Evolutionary conservation across 805 yeast species (phyloP), one percentile per base, ranked within the genome.

Genomic region (Candida orba): DNA sequence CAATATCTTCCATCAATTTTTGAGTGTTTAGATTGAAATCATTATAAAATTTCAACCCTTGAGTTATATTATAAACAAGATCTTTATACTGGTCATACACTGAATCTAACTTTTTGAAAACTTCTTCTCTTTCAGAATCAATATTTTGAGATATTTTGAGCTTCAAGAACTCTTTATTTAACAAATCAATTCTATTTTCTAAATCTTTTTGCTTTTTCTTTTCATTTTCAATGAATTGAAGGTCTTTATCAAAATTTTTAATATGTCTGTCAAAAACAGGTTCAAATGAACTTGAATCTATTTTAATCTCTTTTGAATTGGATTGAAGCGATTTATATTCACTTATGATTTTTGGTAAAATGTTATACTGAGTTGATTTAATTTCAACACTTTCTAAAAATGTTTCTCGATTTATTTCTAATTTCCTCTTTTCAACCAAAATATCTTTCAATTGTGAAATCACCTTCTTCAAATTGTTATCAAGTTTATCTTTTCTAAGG

Each of bases 21-120:
- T 66, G 63, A 6, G 76, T 70, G 41, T 74, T 73, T 8, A 59
- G 60, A 27, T 72, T 63, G 47, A 86, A 75, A 42, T 80, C 83
- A 33, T 69, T 69, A 64, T 90, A 90, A 57, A 89, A 89, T 42
- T 72, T 71, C 0, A 75, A 53, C 0, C 95, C 96, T 52, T 83
- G 84, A 27, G 72, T 72, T 24, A 87, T 58, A 55, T 85, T 83
- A 6, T 69, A 65, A 15, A 72, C 60, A 3, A 86, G 69, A 52
- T 83, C 86, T 25, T 70, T 60, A 53, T 46, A 57, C 22, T 53
- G 44, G 6, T 39, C 36, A 39, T 52, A 58, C 2, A 42, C 54
- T 1, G 45, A 30, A 9, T 54, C 83, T 25, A 84, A 58, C 1
- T 60, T 63, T 42, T 76, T 78, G 36, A 84, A 59, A 1, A 75